phyloP scores from a whole-genome alignment of 78 protist genomes.

The Protostelium mycophagum region DNA sequence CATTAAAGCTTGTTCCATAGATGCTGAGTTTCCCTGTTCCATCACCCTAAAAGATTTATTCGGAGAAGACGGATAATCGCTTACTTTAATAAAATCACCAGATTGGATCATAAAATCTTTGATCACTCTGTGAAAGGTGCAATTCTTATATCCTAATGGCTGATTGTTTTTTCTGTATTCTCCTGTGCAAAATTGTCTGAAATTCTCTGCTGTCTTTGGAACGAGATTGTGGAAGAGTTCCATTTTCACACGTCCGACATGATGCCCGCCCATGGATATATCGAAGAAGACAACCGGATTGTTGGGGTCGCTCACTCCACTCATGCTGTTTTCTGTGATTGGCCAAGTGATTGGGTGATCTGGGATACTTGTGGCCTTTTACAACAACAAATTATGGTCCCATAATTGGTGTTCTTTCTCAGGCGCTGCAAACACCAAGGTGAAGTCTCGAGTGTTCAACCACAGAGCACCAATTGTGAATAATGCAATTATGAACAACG shows the following conservation, averaged over 20 bases:
- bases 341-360: no score
- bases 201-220: constrained; percentile 55
- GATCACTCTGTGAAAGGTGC: constrained; percentile 84
- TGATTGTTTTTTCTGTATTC: constrained; percentile 65
- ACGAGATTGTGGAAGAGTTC: constrained; percentile 89
- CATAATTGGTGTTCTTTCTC: no score
- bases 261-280: constrained; percentile 71
- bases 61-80: neutral
- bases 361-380: no score
- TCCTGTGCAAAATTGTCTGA: constrained; percentile 84
- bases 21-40: constrained; percentile 69
- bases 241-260: constrained; percentile 80
- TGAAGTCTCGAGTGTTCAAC: no score
- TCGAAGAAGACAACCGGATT: constrained; percentile 94
- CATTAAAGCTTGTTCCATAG: constrained; percentile 78
- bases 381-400: no score
- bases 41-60: constrained; percentile 20
- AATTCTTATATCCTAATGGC: constrained; percentile 85
- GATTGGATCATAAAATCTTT: constrained; percentile 93
- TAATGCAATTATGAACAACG: no score
- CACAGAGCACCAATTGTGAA: no score
- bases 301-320: no score
- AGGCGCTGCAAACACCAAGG: no score
- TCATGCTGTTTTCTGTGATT: no score
- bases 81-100: constrained; percentile 83